A percentile compares a stretch with the other conserved stretches of the same genome.
These are phyloP conservation scores for Pyricularia pennisetigena DNA, from an alignment of 2,329 filamentous ascomycete genomes.

Conservation along the genomic window DNA sequence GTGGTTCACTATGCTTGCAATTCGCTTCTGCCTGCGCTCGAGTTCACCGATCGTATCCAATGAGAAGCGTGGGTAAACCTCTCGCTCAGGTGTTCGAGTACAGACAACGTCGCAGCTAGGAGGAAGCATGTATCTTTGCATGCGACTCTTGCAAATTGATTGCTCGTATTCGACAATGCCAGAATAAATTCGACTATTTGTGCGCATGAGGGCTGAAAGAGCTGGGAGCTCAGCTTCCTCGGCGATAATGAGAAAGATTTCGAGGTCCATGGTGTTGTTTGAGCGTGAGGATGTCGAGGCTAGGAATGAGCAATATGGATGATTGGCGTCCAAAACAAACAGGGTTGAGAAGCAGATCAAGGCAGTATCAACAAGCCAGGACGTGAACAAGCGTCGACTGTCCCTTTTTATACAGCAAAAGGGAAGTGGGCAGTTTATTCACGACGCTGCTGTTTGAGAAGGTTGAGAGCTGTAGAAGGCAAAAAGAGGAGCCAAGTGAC, in stretches of 20 bases:
- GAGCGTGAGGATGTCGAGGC: neutral
- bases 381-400: neutral
- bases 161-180: neutral
- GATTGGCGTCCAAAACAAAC: neutral
- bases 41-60: neutral
- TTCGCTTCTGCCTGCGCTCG: neutral
- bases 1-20: neutral
- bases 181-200: neutral
- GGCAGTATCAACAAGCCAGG: neutral
- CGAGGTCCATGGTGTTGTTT: neutral
- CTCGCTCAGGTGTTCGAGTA: neutral
- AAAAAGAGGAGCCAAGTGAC: neutral
- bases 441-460: neutral
- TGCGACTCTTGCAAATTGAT: neutral
- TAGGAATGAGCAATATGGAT: neutral
- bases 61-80: neutral
- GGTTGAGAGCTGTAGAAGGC: neutral
- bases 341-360: neutral
- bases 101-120: neutral
- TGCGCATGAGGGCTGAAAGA: slow-evolving; percentile 2
- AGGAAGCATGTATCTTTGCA: neutral
- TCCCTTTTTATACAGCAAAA: neutral
- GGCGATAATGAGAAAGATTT: neutral
- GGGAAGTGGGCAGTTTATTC: neutral
- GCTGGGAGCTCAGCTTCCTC: slow-evolving; percentile 2